Evolutionary conservation across 2,329 filamentous ascomycete species (phyloP).

Genomic region (Pestalotiopsis sp.): DNA sequence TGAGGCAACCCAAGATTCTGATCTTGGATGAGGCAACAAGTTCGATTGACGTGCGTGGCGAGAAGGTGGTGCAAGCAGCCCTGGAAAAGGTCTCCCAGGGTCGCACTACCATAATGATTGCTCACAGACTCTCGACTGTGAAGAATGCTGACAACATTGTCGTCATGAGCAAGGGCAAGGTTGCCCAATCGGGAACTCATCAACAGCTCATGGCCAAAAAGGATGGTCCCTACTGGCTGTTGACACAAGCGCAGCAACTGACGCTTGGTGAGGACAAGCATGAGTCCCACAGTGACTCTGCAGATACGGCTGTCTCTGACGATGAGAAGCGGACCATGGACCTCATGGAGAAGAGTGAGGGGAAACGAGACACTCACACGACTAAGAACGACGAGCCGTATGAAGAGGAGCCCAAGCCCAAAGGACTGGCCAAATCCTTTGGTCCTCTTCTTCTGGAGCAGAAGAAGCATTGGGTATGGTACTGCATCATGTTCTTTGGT

Average conservation of each 20-base stretch:
- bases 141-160: slow-evolving; percentile 44
- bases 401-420: slow-evolving; percentile 18
- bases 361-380: slow-evolving; percentile 16
- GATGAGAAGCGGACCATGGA: slow-evolving; percentile 37
- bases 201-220: slow-evolving; percentile 65
- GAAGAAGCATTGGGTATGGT: slow-evolving; percentile 29
- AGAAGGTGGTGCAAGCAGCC: slow-evolving; percentile 56
- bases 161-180: slow-evolving; percentile 56
- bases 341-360: slow-evolving; percentile 36
- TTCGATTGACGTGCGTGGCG: slow-evolving; percentile 48
- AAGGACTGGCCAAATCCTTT: slow-evolving; percentile 28
- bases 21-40: slow-evolving; percentile 71
- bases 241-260: slow-evolving; percentile 66
- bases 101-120: slow-evolving; percentile 68
- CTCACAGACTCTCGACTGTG: slow-evolving; percentile 61
- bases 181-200: slow-evolving; percentile 77
- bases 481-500: slow-evolving; percentile 29
- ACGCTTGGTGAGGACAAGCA: slow-evolving; percentile 47
- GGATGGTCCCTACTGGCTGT: slow-evolving; percentile 64
- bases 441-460: slow-evolving; percentile 30
- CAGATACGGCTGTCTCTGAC: slow-evolving; percentile 30
- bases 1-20: slow-evolving; percentile 65
- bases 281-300: slow-evolving; percentile 32
- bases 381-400: slow-evolving; percentile 5
- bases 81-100: slow-evolving; percentile 58